Conservation (phyloP, 164 flowering plant species). For the Euptelea pleiosperma region DNA sequence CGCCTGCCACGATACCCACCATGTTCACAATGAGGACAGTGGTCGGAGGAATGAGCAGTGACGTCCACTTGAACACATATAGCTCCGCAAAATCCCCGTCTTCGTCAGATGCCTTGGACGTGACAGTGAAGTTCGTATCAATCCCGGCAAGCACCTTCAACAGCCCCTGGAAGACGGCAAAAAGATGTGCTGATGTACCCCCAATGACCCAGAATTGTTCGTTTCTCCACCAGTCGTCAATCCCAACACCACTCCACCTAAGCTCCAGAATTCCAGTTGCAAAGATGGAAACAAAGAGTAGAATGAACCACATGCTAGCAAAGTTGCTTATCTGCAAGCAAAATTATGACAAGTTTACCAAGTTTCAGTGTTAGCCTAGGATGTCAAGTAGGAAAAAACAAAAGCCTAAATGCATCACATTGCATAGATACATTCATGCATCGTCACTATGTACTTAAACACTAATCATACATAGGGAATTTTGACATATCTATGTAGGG, state of each 20-base stretch:
- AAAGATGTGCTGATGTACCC: slow-evolving; percentile 92
- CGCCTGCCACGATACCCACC: slow-evolving; percentile 94
- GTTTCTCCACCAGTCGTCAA: slow-evolving; percentile 98
- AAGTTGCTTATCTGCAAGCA: slow-evolving; percentile 82
- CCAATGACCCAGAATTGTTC: slow-evolving; percentile 99
- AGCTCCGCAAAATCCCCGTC: slow-evolving; percentile 95
- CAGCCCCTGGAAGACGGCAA: slow-evolving; percentile 96
- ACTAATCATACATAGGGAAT: no score
- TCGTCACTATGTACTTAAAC: no score
- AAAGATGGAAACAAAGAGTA: slow-evolving; percentile 77
- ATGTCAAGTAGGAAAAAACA: neutral
- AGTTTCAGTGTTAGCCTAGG: neutral
- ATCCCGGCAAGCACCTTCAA: slow-evolving; percentile 91
- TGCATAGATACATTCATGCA: no score
- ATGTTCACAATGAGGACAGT: slow-evolving; percentile 79
- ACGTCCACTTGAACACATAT: slow-evolving; percentile 90
- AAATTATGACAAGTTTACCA: neutral
- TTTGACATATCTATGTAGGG: no score
- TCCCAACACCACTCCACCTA: slow-evolving; percentile 89
- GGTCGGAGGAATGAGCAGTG: slow-evolving; percentile 92
- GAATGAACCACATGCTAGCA: slow-evolving; percentile 90
- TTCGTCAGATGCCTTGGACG: slow-evolving; percentile 90
- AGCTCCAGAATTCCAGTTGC: slow-evolving; percentile 87
- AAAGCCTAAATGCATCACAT: neutral
- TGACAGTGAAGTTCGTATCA: slow-evolving; percentile 95